Conservation (phyloP, 75 land plant species). For the Larix kaempferi region DNA sequence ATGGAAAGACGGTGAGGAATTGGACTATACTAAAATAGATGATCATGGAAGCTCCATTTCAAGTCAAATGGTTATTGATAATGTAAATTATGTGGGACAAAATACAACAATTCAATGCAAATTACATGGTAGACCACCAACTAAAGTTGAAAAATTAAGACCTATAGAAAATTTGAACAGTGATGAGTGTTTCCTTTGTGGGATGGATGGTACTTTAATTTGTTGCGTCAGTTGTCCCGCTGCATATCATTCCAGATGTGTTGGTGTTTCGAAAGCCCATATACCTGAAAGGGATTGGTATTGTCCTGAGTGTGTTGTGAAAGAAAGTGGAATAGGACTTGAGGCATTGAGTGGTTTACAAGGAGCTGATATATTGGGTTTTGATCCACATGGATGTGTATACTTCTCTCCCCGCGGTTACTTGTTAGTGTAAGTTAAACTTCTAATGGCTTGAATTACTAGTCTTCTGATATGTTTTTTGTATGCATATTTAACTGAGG, state of each 20-base stretch:
- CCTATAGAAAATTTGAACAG: slow-evolving; percentile 41
- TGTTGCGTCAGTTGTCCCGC: slow-evolving; percentile 99
- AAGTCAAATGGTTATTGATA: background rate
- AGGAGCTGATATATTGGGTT: slow-evolving; percentile 71
- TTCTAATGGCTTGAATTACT: background rate
- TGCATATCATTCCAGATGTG: slow-evolving; percentile 93
- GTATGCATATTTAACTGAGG: background rate
- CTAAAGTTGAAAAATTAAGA: background rate
- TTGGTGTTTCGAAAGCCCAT: slow-evolving; percentile 63
- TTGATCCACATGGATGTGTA: slow-evolving; percentile 68
- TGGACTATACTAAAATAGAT: slow-evolving; percentile 3
- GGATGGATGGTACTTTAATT: slow-evolving; percentile 91
- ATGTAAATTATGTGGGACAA: background rate
- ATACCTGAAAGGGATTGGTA: slow-evolving; percentile 96
- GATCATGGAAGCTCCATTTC: slow-evolving; percentile 23
- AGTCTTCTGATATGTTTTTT: background rate
- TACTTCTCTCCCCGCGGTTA: slow-evolving; percentile 60
- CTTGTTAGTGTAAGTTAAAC: slow-evolving; percentile 79
- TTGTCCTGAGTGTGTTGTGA: slow-evolving; percentile 80
- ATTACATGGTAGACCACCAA: slow-evolving; percentile 3
- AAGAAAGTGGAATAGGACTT: slow-evolving; percentile 28
- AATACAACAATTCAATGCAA: background rate
- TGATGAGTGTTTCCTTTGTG: slow-evolving; percentile 92
- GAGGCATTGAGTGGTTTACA: slow-evolving; percentile 34
- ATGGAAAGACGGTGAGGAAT: slow-evolving; percentile 12